Evolutionary conservation across 2,329 filamentous ascomycete genomes (phyloP).

Genomic region (Colletotrichum coccodes): DNA sequence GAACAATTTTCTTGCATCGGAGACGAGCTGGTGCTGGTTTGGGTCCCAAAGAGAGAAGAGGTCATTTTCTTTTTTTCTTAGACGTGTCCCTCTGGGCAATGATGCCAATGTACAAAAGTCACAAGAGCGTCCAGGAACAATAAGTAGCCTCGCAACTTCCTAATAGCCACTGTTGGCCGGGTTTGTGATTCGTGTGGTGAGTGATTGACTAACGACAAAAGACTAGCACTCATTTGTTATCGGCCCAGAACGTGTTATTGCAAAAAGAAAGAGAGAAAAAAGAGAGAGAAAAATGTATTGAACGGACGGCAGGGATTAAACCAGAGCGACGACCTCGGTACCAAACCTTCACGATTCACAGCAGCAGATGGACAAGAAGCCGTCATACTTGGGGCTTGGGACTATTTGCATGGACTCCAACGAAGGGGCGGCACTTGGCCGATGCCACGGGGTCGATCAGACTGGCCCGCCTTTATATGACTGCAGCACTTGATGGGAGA

Average conservation of each 20-base stretch:
- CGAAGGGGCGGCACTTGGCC: not conserved
- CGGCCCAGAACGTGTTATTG: not conserved
- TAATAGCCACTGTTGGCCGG: not conserved
- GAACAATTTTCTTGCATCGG: conserved; percentile 31
- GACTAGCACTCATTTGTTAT: too few relatives aligned
- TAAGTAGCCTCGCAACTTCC: conserved; percentile 32
- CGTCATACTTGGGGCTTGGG: not conserved
- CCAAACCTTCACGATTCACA: not conserved
- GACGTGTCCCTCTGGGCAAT: conserved; percentile 33
- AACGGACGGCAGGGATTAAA: not conserved
- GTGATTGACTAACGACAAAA: not conserved
- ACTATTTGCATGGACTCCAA: not conserved
- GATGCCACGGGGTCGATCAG: conserved; percentile 12
- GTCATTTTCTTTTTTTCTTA: conserved; percentile 32
- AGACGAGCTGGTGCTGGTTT: conserved; percentile 30
- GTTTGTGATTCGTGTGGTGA: not conserved
- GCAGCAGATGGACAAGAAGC: too few relatives aligned
- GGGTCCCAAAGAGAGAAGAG: conserved; percentile 21
- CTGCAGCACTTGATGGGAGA: not conserved
- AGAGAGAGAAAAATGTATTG: too few relatives aligned
- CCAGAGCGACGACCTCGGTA: conserved; percentile 1
- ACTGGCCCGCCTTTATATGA: conserved; percentile 7
- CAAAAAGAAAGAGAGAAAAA: too few relatives aligned
- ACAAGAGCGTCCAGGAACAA: conserved; percentile 34
- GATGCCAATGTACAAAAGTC: conserved; percentile 35